These are phyloP conservation scores for Aspergillus diversus DNA, from an alignment of 495 filamentous ascomycete species.

Conservation along the genomic window DNA sequence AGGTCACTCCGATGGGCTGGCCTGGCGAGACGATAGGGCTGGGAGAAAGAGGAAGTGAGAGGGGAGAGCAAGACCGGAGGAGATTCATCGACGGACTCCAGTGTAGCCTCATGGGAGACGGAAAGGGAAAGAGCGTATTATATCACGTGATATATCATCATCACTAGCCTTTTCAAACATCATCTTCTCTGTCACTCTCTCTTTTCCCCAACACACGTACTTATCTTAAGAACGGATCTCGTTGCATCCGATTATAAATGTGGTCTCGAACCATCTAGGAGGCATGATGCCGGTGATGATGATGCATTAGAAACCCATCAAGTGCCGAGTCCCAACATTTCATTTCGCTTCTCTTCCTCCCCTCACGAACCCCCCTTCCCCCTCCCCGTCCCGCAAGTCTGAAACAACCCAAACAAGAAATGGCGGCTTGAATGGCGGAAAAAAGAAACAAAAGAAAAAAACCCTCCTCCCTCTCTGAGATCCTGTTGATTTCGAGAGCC, in stretches of 20 bases:
- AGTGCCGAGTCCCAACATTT: neutral
- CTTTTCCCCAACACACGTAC: neutral
- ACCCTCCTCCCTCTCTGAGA: neutral
- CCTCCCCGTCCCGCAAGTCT: neutral
- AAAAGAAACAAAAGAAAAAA: neutral
- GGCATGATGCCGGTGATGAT: neutral
- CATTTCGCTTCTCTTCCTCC: neutral
- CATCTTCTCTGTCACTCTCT: neutral
- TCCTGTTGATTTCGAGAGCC: neutral
- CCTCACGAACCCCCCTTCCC: neutral
- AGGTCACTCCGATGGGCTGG: no score
- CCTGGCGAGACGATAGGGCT: no score
- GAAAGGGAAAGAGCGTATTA: neutral
- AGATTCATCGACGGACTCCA: neutral
- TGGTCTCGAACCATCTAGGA: no score
- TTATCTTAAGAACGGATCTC: no score
- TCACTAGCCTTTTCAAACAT: neutral
- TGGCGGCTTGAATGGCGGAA: slow-evolving; percentile 2
- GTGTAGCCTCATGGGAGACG: slow-evolving; percentile 7
- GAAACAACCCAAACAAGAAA: neutral
- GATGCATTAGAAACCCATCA: neutral
- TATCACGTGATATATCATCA: slow-evolving; percentile 9
- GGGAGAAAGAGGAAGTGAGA: neutral
- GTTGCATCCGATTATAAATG: no score
- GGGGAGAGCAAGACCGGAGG: neutral